Percentiles rank a stretch among this genome's conserved stretches.
These are phyloP conservation scores for Curvularia sp. DNA, from an alignment of 2,329 filamentous ascomycete genomes.

Conservation along the genomic window DNA sequence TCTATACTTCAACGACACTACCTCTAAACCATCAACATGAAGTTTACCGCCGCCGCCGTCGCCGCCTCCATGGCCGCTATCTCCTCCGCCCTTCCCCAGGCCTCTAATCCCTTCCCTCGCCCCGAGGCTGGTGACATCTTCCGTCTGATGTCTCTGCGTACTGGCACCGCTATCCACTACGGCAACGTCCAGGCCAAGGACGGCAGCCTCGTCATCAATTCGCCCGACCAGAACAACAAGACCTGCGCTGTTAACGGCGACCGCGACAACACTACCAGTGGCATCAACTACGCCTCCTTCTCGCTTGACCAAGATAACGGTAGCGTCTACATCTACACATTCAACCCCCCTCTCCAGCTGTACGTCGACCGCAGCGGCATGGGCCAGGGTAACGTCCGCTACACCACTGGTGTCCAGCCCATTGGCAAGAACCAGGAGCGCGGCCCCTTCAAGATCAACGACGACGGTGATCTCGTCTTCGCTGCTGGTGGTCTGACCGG, in stretches of 20 bases:
- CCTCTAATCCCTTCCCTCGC: conserved; percentile 32
- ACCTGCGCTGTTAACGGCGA: conserved; percentile 50
- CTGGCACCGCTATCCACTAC: conserved; percentile 60
- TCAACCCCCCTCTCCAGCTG: conserved; percentile 56
- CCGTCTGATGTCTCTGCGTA: conserved; percentile 59
- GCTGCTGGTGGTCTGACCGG: conserved; percentile 25
- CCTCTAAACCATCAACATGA: conserved; percentile 36
- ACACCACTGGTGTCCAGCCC: conserved; percentile 56
- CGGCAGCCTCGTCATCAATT: conserved; percentile 55
- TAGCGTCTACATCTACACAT: conserved; percentile 58
- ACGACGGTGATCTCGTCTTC: conserved; percentile 57
- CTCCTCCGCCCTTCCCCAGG: conserved; percentile 37
- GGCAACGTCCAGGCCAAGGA: conserved; percentile 55
- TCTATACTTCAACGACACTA: conserved; percentile 11
- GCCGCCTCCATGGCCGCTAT: conserved; percentile 32
- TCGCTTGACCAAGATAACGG: conserved; percentile 50
- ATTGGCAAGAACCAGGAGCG: conserved; percentile 56
- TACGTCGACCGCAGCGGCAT: conserved; percentile 66
- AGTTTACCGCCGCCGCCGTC: conserved; percentile 37
- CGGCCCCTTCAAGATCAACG: conserved; percentile 57
- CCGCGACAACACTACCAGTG: conserved; percentile 10
- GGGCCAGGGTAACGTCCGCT: conserved; percentile 63
- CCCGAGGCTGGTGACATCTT: conserved; percentile 52
- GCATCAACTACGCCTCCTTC: conserved; percentile 58
- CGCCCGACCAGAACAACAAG: conserved; percentile 54